Evolutionary conservation across 345 rosid genomes (phyloP).

Genomic region (Microthlaspi erraticum): DNA sequence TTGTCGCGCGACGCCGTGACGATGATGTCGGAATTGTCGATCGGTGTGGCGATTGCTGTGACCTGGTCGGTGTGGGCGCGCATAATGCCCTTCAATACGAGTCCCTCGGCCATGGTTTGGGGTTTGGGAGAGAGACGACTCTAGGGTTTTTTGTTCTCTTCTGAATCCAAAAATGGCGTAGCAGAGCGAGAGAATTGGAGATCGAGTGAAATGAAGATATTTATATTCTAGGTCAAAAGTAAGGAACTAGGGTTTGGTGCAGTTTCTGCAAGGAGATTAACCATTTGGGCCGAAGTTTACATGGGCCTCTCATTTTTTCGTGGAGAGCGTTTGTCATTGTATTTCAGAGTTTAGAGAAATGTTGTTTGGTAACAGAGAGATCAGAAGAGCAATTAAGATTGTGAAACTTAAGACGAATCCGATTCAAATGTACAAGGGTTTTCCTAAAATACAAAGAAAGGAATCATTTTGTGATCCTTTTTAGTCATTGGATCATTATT

Average conservation of each 20-base stretch:
- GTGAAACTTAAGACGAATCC: not conserved
- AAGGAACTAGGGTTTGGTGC: constrained; percentile 36
- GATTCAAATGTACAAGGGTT: constrained; percentile 31
- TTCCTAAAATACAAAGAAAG: constrained; percentile 14
- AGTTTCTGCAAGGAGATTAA: constrained; percentile 8
- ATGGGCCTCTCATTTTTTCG: constrained; percentile 7
- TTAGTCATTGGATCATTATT: too few species aligned
- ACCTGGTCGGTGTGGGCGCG: constrained; percentile 94
- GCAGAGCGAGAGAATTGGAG: constrained; percentile 7
- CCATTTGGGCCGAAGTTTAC: constrained; percentile 15
- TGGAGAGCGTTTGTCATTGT: not conserved
- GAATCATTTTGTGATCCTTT: not conserved
- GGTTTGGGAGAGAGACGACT: constrained; percentile 3
- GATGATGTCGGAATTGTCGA: constrained; percentile 89
- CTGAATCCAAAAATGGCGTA: constrained; percentile 32
- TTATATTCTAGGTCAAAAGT: constrained; percentile 31
- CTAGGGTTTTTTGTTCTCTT: constrained; percentile 20
- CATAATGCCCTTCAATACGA: constrained; percentile 85
- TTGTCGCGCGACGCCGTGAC: constrained; percentile 96
- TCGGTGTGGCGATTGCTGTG: constrained; percentile 92
- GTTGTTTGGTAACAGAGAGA: not conserved
- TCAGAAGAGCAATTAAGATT: not conserved
- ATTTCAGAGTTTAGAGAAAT: not conserved
- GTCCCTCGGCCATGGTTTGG: constrained; percentile 67
- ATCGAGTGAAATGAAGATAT: not conserved